Conservation (phyloP, 495 filamentous ascomycete genomes). For the Talaromyces wortmannii region DNA sequence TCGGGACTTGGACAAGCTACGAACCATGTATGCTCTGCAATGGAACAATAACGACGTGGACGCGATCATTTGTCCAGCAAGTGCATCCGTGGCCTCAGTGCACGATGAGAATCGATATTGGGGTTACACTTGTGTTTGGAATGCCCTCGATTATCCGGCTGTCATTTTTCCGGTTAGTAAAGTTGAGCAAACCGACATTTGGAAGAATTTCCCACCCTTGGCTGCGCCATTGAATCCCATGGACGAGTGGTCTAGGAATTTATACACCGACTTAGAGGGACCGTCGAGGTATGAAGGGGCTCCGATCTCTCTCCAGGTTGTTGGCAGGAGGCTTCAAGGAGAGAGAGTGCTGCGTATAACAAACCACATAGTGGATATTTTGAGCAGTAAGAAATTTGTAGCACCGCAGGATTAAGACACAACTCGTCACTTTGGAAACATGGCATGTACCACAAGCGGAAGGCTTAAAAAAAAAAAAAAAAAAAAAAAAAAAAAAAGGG, state of each 20-base stretch:
- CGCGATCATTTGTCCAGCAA: constrained; percentile 61
- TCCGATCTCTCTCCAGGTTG: constrained; percentile 31
- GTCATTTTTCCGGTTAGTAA: constrained; percentile 47
- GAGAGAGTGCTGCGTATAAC: constrained; percentile 24
- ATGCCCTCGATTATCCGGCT: constrained; percentile 62
- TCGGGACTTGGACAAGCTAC: constrained; percentile 24
- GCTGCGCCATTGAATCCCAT: not conserved
- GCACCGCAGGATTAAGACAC: not conserved
- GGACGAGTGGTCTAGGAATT: not conserved
- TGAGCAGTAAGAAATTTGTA: not conserved
- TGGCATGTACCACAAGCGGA: too few relatives aligned
- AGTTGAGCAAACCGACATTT: constrained; percentile 29
- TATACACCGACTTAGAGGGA: not conserved
- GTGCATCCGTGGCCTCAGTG: constrained; percentile 51
- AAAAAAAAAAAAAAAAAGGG: too few relatives aligned
- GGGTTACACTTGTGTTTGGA: constrained; percentile 70
- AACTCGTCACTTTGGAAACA: too few relatives aligned
- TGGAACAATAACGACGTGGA: constrained; percentile 45
- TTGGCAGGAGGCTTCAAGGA: constrained; percentile 30
- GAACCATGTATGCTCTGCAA: not conserved
- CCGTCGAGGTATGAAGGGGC: constrained; percentile 2
- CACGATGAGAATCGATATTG: constrained; percentile 58
- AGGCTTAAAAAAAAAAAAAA: too few relatives aligned
- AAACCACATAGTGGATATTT: not conserved
- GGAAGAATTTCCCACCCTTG: not conserved